Evolutionary conservation across 225 moss, liverwort and hornwort species (phyloP), one percentile per base, ranked within the genome.

Genomic region (Thuidium tamariscinum): DNA sequence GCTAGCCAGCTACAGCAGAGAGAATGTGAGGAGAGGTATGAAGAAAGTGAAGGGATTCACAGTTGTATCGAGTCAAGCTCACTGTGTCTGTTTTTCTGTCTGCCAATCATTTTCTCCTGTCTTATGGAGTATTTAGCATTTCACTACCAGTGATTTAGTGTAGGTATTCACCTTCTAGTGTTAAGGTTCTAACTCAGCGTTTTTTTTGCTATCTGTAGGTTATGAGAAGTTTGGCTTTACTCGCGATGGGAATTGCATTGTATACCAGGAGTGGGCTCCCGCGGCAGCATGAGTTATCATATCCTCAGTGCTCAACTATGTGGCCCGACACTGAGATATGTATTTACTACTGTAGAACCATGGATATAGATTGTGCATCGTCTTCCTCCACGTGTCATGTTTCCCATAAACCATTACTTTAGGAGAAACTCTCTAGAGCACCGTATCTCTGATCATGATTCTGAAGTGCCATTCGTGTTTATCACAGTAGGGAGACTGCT

Each of bases 251-350:
- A 89, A 91, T 65, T 91, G 92, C 72, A 96, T 94, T 37, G 89
- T 96, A 20, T 98, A 95, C 81, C 87, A 84, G 56, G 97, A 98
- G 83, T 98, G 97, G 97, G 96, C 93, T 84, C 97, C 96, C 66
- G 89, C 95, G 76, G 97, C 97, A 87, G 91, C 90, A 95, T 97
- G 94, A 93, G 94, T 91, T 66, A 37, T 85, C 44, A 27, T 76
- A 81, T 72, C 54, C 72, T 83, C 23, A 52, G 66, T 52, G 59
- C 61, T 83, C 74, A 79, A 39, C 39, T 39, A 15, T 39, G 65
- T 62, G 41, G 19, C 22, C 13, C 32, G 34, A 70, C 69, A 39
- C 56, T 82, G 56, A 44, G 66, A 21, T 55, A 81, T 68, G 44
- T 8, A n/a, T 44, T 44, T 32, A 54, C 52, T 74, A 37, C 41